Conservation (phyloP, 2,329 filamentous ascomycete species). For the Atkinsonella texensis region DNA sequence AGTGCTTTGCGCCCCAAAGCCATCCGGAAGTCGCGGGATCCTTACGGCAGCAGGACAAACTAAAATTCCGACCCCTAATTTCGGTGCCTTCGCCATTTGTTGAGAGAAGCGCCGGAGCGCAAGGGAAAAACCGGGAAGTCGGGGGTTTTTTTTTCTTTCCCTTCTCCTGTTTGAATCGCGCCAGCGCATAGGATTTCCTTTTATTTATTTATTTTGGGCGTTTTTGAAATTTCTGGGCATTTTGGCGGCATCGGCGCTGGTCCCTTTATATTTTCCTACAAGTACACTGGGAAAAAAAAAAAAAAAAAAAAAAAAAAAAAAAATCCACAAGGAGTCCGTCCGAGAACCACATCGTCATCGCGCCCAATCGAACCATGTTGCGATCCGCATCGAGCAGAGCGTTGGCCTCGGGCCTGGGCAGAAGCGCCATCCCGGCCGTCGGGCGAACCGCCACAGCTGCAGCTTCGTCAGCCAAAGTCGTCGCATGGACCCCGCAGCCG, state of each 20-base stretch:
- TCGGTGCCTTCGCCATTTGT: background rate
- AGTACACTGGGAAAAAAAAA: background rate
- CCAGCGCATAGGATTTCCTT: background rate
- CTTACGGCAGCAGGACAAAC: conserved; percentile 1
- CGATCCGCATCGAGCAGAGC: conserved; percentile 4
- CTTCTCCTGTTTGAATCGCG: background rate
- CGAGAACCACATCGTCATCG: no score
- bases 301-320: no score
- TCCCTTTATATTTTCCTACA: background rate
- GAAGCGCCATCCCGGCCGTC: background rate
- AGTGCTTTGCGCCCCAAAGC: background rate
- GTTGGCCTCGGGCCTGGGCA: conserved; percentile 2
- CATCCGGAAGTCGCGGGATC: background rate
- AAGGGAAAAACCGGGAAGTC: background rate
- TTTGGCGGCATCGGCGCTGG: background rate
- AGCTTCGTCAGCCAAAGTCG: background rate
- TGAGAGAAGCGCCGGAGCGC: background rate
- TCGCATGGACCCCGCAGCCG: conserved; percentile 4
- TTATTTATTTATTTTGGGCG: background rate
- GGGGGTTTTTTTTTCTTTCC: no score
- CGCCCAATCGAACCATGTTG: background rate
- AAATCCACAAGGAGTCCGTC: background rate
- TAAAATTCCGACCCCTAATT: background rate
- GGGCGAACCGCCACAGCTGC: background rate
- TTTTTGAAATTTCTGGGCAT: background rate